These are phyloP conservation scores for Rhynchosporium agropyri DNA, from an alignment of 2,329 filamentous ascomycete genomes.

Conservation along the genomic window DNA sequence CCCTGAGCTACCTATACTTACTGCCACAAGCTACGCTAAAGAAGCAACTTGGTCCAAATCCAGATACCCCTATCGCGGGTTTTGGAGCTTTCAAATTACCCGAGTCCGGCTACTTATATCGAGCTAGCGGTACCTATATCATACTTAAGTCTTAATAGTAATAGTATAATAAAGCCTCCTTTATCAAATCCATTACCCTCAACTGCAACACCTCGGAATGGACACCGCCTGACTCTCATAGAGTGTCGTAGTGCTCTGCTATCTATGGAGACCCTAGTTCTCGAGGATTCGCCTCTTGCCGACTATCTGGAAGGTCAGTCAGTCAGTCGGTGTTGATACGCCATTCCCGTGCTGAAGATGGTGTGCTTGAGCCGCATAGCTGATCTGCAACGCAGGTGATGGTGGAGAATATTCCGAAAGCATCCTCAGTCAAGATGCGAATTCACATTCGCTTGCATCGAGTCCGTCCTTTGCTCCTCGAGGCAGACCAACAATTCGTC, in stretches of 20 bases:
- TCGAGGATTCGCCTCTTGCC: conserved; percentile 84
- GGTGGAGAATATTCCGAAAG: conserved; percentile 47
- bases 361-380: conserved; percentile 15
- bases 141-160: no score
- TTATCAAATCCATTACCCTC: no score
- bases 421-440: conserved; percentile 30
- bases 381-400: conserved; percentile 44
- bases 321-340: conserved; percentile 39
- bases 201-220: conserved; percentile 28
- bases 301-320: conserved; percentile 82
- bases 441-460: conserved; percentile 34
- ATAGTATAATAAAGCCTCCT: no score
- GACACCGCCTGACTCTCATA: conserved; percentile 26
- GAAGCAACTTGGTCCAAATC: no score
- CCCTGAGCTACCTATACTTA: no score
- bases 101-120: no score
- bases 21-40: no score
- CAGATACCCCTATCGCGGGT: no score
- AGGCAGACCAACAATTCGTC: conserved; percentile 56
- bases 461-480: conserved; percentile 55
- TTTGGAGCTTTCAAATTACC: no score
- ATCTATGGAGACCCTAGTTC: conserved; percentile 83
- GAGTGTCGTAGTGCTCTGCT: conserved; percentile 30
- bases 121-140: no score
- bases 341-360: conserved; percentile 5